Conservation (phyloP, 225 moss, liverwort and hornwort species). For the Pseudoscleropodium purum region DNA sequence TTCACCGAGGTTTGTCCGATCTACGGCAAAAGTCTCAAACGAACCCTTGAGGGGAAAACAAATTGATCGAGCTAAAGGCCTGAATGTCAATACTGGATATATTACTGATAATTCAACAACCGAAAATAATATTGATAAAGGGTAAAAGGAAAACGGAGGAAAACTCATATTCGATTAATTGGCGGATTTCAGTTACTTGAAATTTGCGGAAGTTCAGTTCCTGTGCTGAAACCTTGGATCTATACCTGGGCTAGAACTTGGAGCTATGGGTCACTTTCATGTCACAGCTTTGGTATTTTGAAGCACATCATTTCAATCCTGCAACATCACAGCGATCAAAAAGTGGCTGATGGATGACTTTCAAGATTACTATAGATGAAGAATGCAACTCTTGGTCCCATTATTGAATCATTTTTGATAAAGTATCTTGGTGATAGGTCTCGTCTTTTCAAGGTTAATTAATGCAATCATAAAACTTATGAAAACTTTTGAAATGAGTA, state of each 20-base stretch:
- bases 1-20: background rate
- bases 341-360: background rate
- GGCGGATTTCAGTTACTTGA: background rate
- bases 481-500: background rate
- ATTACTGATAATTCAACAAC: background rate
- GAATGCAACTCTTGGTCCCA: background rate
- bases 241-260: too few species aligned
- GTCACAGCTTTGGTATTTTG: too few species aligned
- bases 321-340: too few species aligned
- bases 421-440: background rate
- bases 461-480: accelerated
- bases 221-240: background rate
- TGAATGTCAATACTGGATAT: background rate
- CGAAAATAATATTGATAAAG: too few species aligned
- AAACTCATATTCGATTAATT: background rate
- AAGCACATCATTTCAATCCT: background rate
- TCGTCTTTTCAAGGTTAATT: accelerated
- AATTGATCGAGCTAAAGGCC: background rate
- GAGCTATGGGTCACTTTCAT: background rate
- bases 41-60: background rate
- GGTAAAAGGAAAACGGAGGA: too few species aligned
- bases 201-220: background rate
- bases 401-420: background rate
- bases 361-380: background rate
- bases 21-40: background rate